These are phyloP conservation scores for Gamarada debralockiae DNA, from an alignment of 495 filamentous ascomycete species.

Conservation along the genomic window DNA sequence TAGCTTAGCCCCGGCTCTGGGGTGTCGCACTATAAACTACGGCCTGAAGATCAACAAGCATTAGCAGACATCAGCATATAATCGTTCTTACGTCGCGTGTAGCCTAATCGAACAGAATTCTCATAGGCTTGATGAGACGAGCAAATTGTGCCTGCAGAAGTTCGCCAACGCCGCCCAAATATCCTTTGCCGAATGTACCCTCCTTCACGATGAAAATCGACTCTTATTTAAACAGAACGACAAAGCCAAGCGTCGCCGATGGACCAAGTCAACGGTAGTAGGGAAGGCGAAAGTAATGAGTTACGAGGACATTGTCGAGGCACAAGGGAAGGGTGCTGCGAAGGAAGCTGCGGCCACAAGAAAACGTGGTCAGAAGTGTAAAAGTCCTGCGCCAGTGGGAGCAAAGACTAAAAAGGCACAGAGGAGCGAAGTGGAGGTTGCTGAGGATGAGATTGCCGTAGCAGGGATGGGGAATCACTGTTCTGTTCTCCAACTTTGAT, in stretches of 20 bases:
- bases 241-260: constrained; percentile 22
- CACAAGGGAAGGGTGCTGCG: constrained; percentile 26
- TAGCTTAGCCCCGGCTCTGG: too few species aligned
- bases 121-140: constrained; percentile 24
- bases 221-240: background rate
- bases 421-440: background rate
- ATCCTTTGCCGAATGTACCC: background rate
- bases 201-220: background rate
- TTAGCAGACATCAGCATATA: too few species aligned
- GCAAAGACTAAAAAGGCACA: constrained; percentile 16
- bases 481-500: constrained; percentile 6
- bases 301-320: constrained; percentile 30
- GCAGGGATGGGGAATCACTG: constrained; percentile 7
- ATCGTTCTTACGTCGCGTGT: too few species aligned
- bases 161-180: constrained; percentile 15
- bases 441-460: constrained; percentile 8
- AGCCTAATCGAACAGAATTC: constrained; percentile 25
- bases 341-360: too few species aligned
- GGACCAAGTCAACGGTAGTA: constrained; percentile 17
- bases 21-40: too few species aligned
- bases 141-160: constrained; percentile 25
- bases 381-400: constrained; percentile 7
- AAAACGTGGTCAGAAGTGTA: constrained; percentile 9
- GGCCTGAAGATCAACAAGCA: too few species aligned
- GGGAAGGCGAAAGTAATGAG: constrained; percentile 29